Percentiles rank a stretch among this genome's conserved stretches.
Conservation (phyloP, 1,139 yeast genomes). For the Taphrina pruni region DNA sequence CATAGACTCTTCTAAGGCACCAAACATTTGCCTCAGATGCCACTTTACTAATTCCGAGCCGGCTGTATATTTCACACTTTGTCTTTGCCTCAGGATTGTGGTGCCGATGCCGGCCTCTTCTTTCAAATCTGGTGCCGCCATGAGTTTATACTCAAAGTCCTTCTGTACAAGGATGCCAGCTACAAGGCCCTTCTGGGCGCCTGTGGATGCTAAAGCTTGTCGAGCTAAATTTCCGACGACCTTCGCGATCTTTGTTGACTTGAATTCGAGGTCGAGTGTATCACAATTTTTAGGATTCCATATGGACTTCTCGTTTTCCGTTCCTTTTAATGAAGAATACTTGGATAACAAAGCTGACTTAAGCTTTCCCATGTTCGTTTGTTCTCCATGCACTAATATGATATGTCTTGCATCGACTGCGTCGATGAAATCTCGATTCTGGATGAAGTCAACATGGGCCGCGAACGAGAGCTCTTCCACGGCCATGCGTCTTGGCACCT, state of each 20-base stretch:
- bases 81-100: slow-evolving; percentile 81
- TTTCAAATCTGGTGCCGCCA: slow-evolving; percentile 83
- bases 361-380: slow-evolving; percentile 95
- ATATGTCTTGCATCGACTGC: slow-evolving; percentile 76
- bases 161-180: slow-evolving; percentile 92
- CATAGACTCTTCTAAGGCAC: slow-evolving; percentile 71
- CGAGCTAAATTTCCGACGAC: slow-evolving; percentile 47
- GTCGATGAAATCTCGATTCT: slow-evolving; percentile 88
- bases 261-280: slow-evolving; percentile 73
- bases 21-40: slow-evolving; percentile 97
- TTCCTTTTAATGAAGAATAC: slow-evolving; percentile 78
- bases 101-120: slow-evolving; percentile 89
- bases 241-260: slow-evolving; percentile 80
- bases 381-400: slow-evolving; percentile 90
- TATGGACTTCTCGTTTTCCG: slow-evolving; percentile 89
- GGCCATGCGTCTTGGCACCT: slow-evolving; percentile 82
- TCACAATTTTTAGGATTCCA: slow-evolving; percentile 93
- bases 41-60: slow-evolving; percentile 79
- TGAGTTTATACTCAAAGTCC: slow-evolving; percentile 82
- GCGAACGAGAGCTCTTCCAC: slow-evolving; percentile 98
- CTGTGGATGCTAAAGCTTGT: slow-evolving; percentile 13
- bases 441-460: slow-evolving; percentile 97
- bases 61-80: slow-evolving; percentile 77
- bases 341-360: slow-evolving; percentile 90
- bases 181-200: slow-evolving; percentile 54